These are phyloP conservation scores for Plasmodium knowlesi DNA, from an alignment of 169 alveolate genomes.

Conservation along the genomic window DNA sequence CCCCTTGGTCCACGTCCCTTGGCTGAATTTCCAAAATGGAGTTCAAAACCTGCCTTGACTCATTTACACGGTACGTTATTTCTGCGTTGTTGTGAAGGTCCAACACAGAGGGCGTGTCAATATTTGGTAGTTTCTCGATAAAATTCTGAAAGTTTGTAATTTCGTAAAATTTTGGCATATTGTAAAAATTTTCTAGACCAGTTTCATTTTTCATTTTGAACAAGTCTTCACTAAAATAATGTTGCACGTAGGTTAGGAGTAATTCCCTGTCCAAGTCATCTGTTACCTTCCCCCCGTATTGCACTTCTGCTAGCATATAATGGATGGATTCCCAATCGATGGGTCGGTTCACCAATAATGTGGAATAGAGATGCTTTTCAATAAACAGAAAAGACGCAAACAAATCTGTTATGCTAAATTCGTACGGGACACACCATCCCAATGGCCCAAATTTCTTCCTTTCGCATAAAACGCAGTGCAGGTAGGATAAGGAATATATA, in stretches of 20 bases:
- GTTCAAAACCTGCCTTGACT: slow-evolving; percentile 91
- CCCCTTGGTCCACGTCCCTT: slow-evolving; percentile 93
- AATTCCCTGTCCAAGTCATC: slow-evolving; percentile 95
- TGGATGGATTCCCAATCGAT: slow-evolving; percentile 92
- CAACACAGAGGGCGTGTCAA: slow-evolving; percentile 93
- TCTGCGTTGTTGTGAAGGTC: slow-evolving; percentile 96
- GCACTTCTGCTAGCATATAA: slow-evolving; percentile 96
- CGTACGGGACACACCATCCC: slow-evolving; percentile 98
- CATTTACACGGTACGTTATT: slow-evolving; percentile 93
- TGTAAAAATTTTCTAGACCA: slow-evolving; percentile 84
- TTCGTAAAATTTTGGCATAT: slow-evolving; percentile 92
- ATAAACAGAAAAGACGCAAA: slow-evolving; percentile 95
- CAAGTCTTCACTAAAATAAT: slow-evolving; percentile 88
- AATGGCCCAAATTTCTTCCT: slow-evolving; percentile 96
- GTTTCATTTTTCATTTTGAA: slow-evolving; percentile 76
- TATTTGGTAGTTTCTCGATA: slow-evolving; percentile 91
- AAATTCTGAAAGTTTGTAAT: slow-evolving; percentile 89
- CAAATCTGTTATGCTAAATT: slow-evolving; percentile 95
- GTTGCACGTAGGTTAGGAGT: slow-evolving; percentile 93
- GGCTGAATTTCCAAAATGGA: slow-evolving; percentile 96
- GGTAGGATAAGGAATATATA: slow-evolving; percentile 93
- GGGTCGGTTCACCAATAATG: slow-evolving; percentile 87
- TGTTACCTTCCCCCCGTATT: slow-evolving; percentile 98
- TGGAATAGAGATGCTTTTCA: slow-evolving; percentile 94
- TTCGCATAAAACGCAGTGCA: slow-evolving; percentile 96